Evolutionary conservation across 2,329 filamentous ascomycete species (phyloP), one percentile per base, ranked within the genome.

Genomic region (Aspergillus transmontanensis): DNA sequence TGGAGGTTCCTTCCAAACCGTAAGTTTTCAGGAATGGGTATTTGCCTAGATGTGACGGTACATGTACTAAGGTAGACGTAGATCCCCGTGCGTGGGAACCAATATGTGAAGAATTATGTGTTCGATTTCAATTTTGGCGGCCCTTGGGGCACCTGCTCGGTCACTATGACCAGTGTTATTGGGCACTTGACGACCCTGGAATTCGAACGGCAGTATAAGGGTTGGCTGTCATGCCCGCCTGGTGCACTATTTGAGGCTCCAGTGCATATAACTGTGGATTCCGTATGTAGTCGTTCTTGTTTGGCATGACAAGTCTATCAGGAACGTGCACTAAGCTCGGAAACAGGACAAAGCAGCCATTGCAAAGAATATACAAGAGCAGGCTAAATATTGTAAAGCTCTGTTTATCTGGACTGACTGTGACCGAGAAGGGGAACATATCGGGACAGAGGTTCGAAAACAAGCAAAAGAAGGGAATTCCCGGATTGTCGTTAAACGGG

Each of bases 331-430:
- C 68, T 75, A 57, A 75, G 28, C 16, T 41, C 12, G n/a, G n/a
- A 48, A 6, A 57, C 68, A 94, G 87, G 89, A 94, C 72, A 96
- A 94, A 74, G 89, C 89, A 71, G 81, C 85, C 1, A 90, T 99
- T 66, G 93, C 94, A 11, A 85, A 89, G 36, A 99, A 99, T 73
- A 95, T 99, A 72, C 87, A 90, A 69, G 81, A 85, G 1, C 90
- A 96, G 76, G 94, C 95, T 21, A 85, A 85, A 64, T 85, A 86
- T 74, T 85, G 89, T n/a, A 86, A 84, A 60, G 87, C 89, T 14
- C 83, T 99, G 36, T 94, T 96, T 77, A 97, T 99, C 71, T 99
- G 95, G 95, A 99, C 95, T 0, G 95, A 99, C 84, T 98, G 95
- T 78, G 95, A 99, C 83, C 89, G 94, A 60, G 95, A 99, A 83